Conservation (phyloP, 345 rosid species). For the Kandelia obovata region DNA sequence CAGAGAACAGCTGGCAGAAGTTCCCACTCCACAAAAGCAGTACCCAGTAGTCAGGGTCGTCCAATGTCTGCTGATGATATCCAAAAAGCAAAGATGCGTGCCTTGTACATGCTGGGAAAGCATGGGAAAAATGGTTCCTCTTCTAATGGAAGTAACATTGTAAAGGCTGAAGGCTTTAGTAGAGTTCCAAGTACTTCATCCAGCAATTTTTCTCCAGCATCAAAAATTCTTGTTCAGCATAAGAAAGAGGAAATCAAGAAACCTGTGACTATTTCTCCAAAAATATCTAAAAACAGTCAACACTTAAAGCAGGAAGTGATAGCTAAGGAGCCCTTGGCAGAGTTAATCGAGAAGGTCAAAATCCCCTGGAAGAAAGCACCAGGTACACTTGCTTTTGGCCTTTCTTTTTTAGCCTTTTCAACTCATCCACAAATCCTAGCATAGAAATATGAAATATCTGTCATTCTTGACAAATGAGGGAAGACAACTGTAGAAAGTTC, state of each 20-base stretch:
- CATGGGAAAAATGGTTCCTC: constrained; percentile 52
- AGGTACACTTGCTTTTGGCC: constrained; percentile 57
- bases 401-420: constrained; percentile 14
- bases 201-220: constrained; percentile 22
- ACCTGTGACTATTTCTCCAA: constrained; percentile 18
- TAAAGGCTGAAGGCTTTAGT: constrained; percentile 37
- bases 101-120: constrained; percentile 74
- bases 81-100: constrained; percentile 96
- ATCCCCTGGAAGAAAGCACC: constrained; percentile 73
- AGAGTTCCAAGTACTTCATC: constrained; percentile 35
- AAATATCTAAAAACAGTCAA: constrained; percentile 22
- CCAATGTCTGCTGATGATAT: constrained; percentile 99
- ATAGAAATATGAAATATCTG: constrained; percentile 6
- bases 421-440: constrained; percentile 14
- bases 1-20: constrained; percentile 71
- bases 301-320: constrained; percentile 32
- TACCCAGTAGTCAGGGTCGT: constrained; percentile 58
- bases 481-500: constrained; percentile 4
- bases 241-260: constrained; percentile 47
- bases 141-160: constrained; percentile 40
- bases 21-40: constrained; percentile 57
- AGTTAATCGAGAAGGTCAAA: constrained; percentile 46
- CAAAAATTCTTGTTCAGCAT: constrained; percentile 30
- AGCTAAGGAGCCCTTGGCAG: constrained; percentile 43
- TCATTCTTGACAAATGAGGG: constrained; percentile 13